Evolutionary conservation across 352 stramenopile genomes (phyloP), one percentile per base, ranked within the genome.

Genomic region (Globisporangium okanoganense): DNA sequence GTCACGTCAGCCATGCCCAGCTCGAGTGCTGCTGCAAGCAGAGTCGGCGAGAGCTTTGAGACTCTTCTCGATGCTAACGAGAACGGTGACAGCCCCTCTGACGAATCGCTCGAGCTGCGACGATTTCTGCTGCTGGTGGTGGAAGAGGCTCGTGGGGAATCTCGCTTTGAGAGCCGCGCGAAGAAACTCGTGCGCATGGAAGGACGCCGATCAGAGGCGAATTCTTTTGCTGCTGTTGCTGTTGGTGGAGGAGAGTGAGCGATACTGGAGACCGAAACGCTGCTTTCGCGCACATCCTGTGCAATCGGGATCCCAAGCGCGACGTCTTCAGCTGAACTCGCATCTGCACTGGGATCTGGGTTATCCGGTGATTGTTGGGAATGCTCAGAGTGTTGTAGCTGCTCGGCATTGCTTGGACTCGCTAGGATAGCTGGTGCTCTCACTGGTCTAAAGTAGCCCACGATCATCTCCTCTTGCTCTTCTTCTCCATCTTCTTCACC

Each of bases 361-460:
- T 9, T 31, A 18, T 5, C 8, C 27, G 24, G 44, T 2, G 7
- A 8, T 38, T 33, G 25, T 36, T 53, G 47, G 0, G 38, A 18
- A 2, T 52, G 54, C 25, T 52, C 40, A 3, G 40, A 40, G 3
- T n/a, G 20, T 4, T 31, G 20, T 54, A 40, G 22, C 10, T 50
- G 36, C 22, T 64, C 48, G 22, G 8, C 36, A 29, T 36, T 52
- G 54, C 12, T 47, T 27, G 33, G 29, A 33, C 41, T 33, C 5
- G 52, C 24, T 52, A 41, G 27, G 8, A 22, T 10, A 8, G 6
- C 18, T 24, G 10, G 8, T 29, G 27, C 40, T 33, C 38, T 53
- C 54, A 59, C 56, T 5, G 61, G 61, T 51, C 58, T 62, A 50
- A 76, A 75, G 53, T 81, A 81, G 7, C 71, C 73, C 4, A 75